Evolutionary conservation across 257 asterid species (phyloP), one percentile per base, ranked within the genome.

Genomic region (Schizonepeta tenuifolia): DNA sequence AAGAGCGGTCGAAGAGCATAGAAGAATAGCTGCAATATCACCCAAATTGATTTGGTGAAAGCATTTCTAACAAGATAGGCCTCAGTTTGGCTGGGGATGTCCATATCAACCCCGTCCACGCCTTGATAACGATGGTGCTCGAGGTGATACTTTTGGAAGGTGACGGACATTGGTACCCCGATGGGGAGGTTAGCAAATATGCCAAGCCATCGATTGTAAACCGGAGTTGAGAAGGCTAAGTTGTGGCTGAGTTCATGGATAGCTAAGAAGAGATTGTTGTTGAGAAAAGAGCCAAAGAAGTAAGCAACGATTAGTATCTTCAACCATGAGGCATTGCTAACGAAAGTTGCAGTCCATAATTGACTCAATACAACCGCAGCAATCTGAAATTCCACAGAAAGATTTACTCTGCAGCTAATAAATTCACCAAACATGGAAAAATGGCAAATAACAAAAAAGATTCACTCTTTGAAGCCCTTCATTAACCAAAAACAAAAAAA

Each of bases 121-220:
- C 99, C 99, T 78, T 94, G 99, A 74, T 78, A 94, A 3, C 95
- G 90, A 51, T 94, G 99, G 84, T 94, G 98, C 87, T 94, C 99
- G 17, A 94, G 99, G 54, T 94, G 98, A 31, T 94, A 94, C 77
- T 94, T 94, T 80, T 94, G 99, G 86, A 94, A 94, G 40, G 99
- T 94, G 36, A 91, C 88, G 9, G 97, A 94, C 98, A 94, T 89
- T 1, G 97, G 99, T 5, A 94, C 92, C 4, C 99, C 97, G 3
- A 94, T 78, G 61, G 98, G 99, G 26, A 91, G 96, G 89, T 94
- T 91, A 7, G 98, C 96, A 1, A 89, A 87, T 15, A 94, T 89
- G 44, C 99, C 98, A 3, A 94, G 91, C 95, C 96, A 89, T 3
- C 94, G 88, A 75, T 94, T 94, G 84, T 88, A 86, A 50, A 75